These are phyloP conservation scores for Gentiana macrophylla DNA, from an alignment of 257 asterid species.

Conservation along the genomic window DNA sequence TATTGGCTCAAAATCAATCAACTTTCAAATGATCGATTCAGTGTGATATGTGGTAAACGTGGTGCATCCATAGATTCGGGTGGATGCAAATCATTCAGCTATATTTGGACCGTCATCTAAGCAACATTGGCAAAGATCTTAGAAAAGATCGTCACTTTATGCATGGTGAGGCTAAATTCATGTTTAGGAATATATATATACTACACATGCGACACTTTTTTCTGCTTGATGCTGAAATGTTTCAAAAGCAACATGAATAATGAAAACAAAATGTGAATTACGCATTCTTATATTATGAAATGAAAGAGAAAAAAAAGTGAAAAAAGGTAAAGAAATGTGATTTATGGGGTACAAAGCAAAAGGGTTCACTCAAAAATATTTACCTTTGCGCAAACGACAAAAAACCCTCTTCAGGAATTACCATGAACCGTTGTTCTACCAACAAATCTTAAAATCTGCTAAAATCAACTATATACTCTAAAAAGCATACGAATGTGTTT, in stretches of 20 bases:
- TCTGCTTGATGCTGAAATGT: constrained; percentile 1
- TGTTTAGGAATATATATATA: neutral
- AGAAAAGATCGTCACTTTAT: too few species aligned
- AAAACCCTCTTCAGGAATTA: constrained; percentile 26
- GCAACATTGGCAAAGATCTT: neutral
- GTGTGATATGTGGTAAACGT: too few species aligned
- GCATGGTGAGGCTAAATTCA: too few species aligned
- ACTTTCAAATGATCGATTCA: too few species aligned
- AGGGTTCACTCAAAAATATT: neutral
- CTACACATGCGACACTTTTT: neutral
- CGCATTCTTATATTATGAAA: constrained; percentile 5
- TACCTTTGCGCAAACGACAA: constrained; percentile 5
- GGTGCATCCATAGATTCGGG: too few species aligned
- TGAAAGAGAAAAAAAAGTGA: constrained; percentile 25
- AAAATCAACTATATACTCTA: too few species aligned
- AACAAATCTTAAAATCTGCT: too few species aligned
- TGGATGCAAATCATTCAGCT: too few species aligned
- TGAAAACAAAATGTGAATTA: constrained; percentile 7
- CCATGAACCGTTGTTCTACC: constrained; percentile 11
- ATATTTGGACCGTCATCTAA: too few species aligned
- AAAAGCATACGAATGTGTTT: too few species aligned
- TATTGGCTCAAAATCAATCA: too few species aligned
- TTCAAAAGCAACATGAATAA: constrained; percentile 2
- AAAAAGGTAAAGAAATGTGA: constrained; percentile 20
- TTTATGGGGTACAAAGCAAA: constrained; percentile 18